Conservation (phyloP, 2,329 filamentous ascomycete genomes). For the Fusarium nanum region DNA sequence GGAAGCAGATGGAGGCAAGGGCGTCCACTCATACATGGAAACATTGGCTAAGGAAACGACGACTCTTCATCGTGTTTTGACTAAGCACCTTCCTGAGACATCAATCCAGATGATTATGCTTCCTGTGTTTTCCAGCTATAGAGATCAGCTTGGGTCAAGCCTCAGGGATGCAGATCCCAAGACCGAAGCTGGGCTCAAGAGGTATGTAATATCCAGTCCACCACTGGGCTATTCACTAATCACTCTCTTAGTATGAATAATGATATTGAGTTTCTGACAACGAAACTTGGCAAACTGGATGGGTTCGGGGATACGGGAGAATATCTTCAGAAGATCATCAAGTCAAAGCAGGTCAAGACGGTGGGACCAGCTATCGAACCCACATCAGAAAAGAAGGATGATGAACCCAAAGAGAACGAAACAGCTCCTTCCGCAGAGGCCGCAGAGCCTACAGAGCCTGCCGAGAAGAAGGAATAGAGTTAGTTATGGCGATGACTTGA, state of each 20-base stretch:
- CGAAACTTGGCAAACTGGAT: conserved; percentile 79
- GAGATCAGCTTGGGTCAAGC: conserved; percentile 79
- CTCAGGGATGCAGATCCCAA: conserved; percentile 73
- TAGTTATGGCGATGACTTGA: conserved; percentile 10
- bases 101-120: conserved; percentile 86
- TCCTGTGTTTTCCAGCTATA: conserved; percentile 85
- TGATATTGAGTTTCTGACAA: conserved; percentile 79
- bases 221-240: conserved; percentile 20
- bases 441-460: conserved; percentile 27
- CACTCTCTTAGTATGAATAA: conserved; percentile 71
- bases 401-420: conserved; percentile 25
- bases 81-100: conserved; percentile 81
- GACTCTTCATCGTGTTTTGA: conserved; percentile 84
- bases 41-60: conserved; percentile 86
- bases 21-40: conserved; percentile 82
- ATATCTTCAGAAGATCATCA: conserved; percentile 73
- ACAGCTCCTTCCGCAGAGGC: conserved; percentile 29
- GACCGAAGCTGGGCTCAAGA: conserved; percentile 75
- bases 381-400: conserved; percentile 24
- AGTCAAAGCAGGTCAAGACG: conserved; percentile 62
- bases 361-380: conserved; percentile 28
- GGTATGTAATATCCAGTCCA: conserved; percentile 62
- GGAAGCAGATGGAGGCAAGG: conserved; percentile 63
- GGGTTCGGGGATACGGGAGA: conserved; percentile 81
- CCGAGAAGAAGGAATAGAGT: conserved; percentile 39